Conservation (phyloP, 176 grass and related monocot species). For the Ensete ventricosum region DNA sequence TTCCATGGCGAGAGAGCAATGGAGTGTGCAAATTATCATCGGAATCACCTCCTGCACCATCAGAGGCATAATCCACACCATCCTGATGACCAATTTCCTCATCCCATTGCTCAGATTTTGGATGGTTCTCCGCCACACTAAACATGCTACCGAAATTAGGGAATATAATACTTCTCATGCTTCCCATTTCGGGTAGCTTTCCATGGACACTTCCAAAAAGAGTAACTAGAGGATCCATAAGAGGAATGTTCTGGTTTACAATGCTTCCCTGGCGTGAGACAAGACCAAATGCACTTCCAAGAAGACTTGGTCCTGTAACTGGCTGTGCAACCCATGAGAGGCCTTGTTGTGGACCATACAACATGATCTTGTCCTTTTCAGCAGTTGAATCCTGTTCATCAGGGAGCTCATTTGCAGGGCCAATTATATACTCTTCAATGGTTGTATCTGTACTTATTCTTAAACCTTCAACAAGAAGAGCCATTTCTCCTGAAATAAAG, state of each 20-base stretch:
- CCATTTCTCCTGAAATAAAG: conserved; percentile 50
- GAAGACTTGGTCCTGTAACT: conserved; percentile 32
- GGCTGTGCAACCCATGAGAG: conserved; percentile 54
- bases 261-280: conserved; percentile 51
- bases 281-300: conserved; percentile 38
- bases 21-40: conserved; percentile 12
- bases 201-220: conserved; percentile 66
- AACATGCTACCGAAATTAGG: conserved; percentile 77
- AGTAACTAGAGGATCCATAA: conserved; percentile 63
- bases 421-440: conserved; percentile 74
- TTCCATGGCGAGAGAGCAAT: conserved; percentile 13
- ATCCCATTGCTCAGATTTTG: conserved; percentile 31
- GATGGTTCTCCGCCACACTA: conserved; percentile 30
- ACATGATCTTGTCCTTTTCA: conserved; percentile 41
- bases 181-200: conserved; percentile 20
- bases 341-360: conserved; percentile 58
- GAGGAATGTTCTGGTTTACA: conserved; percentile 33
- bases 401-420: conserved; percentile 8
- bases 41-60: neutral
- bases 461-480: conserved; percentile 68
- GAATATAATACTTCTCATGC: conserved; percentile 52
- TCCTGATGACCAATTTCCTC: conserved; percentile 28
- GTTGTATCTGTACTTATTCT: conserved; percentile 33
- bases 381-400: conserved; percentile 12
- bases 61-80: conserved; percentile 6